These are phyloP conservation scores for Kwoniella bestiolae DNA, from an alignment of 768 basidiomycete genomes.

Conservation along the genomic window DNA sequence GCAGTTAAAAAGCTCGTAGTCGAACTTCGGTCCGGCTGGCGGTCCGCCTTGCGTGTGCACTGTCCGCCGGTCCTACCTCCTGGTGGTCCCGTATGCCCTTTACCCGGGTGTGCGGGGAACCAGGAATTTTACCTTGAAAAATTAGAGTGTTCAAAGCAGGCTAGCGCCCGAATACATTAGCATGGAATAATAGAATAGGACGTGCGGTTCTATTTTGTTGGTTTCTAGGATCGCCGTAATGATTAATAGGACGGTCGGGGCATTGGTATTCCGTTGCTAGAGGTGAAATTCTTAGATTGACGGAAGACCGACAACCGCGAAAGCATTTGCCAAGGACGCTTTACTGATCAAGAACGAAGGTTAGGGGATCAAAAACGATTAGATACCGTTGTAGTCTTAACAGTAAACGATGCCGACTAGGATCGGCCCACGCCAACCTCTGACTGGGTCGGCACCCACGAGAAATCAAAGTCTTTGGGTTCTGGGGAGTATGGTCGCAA, in stretches of 20 bases:
- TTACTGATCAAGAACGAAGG: constrained; percentile 84
- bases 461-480: constrained; percentile 88
- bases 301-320: constrained; percentile 78
- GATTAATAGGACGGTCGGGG: constrained; percentile 80
- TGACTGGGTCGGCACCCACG: constrained; percentile 78
- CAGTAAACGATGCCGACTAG: constrained; percentile 83
- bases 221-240: constrained; percentile 80
- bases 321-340: constrained; percentile 85
- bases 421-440: constrained; percentile 71
- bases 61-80: constrained; percentile 70
- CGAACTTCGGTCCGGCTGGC: constrained; percentile 61
- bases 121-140: constrained; percentile 81
- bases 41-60: constrained; percentile 71
- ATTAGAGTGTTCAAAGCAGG: constrained; percentile 83
- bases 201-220: constrained; percentile 81
- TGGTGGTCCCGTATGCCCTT: constrained; percentile 73
- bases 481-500: constrained; percentile 78
- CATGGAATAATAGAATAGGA: constrained; percentile 83
- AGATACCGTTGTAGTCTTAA: constrained; percentile 83
- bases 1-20: constrained; percentile 61
- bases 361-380: constrained; percentile 82
- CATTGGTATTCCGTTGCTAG: constrained; percentile 79
- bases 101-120: constrained; percentile 71
- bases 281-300: constrained; percentile 86
- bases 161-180: constrained; percentile 76